Percentiles rank a stretch among this genome's conserved stretches.
These are phyloP conservation scores for Citrus hindsii DNA, from an alignment of 345 rosid genomes.

Conservation along the genomic window DNA sequence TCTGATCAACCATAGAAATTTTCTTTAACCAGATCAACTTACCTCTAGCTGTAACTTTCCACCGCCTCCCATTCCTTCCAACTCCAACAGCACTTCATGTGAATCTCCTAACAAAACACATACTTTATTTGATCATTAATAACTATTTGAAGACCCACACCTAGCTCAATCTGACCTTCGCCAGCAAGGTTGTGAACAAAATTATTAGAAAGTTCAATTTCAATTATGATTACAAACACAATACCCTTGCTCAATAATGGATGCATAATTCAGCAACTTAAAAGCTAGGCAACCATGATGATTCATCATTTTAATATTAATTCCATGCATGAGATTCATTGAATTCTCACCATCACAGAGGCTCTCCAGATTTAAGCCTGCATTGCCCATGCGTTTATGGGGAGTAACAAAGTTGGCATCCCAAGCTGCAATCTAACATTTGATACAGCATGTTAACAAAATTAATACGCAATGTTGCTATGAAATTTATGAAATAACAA, in stretches of 20 bases:
- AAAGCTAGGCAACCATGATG: not conserved
- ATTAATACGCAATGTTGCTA: not conserved
- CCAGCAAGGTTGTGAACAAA: not conserved
- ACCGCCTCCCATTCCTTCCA: constrained; percentile 98
- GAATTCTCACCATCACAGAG: constrained; percentile 72
- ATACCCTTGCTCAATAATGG: not conserved
- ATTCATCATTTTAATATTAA: not conserved
- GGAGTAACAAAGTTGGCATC: constrained; percentile 97
- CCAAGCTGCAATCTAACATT: constrained; percentile 91
- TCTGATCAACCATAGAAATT: not conserved
- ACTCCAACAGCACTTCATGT: constrained; percentile 67
- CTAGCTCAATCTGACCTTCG: not conserved
- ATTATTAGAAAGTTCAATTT: not conserved
- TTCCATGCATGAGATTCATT: not conserved
- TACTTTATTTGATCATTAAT: not conserved
- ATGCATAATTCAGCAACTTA: constrained; percentile 2
- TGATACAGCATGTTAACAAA: constrained; percentile 6
- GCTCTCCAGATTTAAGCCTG: constrained; percentile 49
- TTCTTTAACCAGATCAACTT: constrained; percentile 23
- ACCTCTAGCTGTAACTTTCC: constrained; percentile 90
- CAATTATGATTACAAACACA: not conserved
- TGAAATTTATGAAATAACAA: not conserved
- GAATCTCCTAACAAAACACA: constrained; percentile 49
- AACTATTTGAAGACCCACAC: not conserved
- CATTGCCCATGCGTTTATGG: constrained; percentile 95